Percentiles rank a stretch among this genome's conserved stretches.
phyloP scores from a whole-genome alignment of 306 rosid genomes.

The Vigna unguiculata region DNA sequence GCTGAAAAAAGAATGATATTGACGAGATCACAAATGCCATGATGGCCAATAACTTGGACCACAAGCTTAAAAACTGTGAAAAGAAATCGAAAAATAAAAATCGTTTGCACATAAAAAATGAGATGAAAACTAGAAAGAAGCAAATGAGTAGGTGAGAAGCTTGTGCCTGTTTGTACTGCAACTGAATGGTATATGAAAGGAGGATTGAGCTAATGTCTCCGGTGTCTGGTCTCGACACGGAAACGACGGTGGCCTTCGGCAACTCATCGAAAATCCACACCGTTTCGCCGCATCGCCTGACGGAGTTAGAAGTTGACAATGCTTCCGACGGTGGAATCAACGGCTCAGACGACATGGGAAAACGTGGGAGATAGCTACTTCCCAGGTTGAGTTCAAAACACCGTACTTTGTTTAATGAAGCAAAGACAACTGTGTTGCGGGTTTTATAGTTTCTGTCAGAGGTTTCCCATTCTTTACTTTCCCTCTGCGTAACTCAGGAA shows the following conservation, averaged over 20 bases:
- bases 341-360: conserved; percentile 70
- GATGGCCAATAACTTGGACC: conserved; percentile 28
- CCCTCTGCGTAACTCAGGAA: background rate
- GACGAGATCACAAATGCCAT: background rate
- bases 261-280: conserved; percentile 71
- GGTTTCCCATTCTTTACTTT: conserved; percentile 12
- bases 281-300: conserved; percentile 53
- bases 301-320: conserved; percentile 39
- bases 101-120: background rate
- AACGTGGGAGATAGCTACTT: background rate
- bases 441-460: conserved; percentile 48
- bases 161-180: conserved; percentile 91
- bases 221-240: conserved; percentile 82
- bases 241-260: conserved; percentile 68
- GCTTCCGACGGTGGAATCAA: conserved; percentile 58
- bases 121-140: background rate
- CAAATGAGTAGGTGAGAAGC: background rate
- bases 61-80: conserved; percentile 5
- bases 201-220: conserved; percentile 86
- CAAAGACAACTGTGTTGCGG: conserved; percentile 21
- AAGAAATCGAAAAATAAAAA: background rate
- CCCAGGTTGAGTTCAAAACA: background rate
- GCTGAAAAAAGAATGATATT: background rate
- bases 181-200: conserved; percentile 77
- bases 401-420: conserved; percentile 18